These are phyloP conservation scores for Rhipidocladum racemiflorum DNA, from an alignment of 176 grass and related monocot species.

Conservation along the genomic window DNA sequence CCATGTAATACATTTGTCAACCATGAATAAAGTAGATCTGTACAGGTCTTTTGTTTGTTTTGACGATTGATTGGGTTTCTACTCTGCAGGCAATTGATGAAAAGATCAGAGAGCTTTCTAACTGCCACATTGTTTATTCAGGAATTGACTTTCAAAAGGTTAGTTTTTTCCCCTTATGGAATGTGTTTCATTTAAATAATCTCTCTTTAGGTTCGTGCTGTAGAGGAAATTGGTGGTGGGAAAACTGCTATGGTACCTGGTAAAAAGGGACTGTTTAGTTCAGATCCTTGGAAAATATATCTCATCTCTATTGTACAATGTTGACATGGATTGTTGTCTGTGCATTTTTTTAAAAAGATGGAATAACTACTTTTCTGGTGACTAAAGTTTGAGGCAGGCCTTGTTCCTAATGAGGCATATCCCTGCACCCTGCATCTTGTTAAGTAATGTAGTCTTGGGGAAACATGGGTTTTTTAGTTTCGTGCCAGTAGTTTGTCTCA, in stretches of 20 bases:
- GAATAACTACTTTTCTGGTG: not conserved
- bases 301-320: not conserved
- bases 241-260: not conserved
- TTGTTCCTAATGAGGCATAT: not conserved
- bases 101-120: conserved; percentile 97
- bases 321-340: not conserved
- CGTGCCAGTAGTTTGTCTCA: not conserved
- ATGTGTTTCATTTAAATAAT: not conserved
- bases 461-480: not conserved
- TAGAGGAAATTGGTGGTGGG: not conserved
- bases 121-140: conserved; percentile 94
- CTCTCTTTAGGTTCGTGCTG: not conserved
- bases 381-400: not conserved
- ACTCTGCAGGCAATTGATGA: conserved; percentile 89
- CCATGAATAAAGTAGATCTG: not conserved
- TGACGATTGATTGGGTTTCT: conserved; percentile 9
- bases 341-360: not conserved
- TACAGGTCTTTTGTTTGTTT: not conserved
- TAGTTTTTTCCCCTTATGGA: conserved; percentile 4
- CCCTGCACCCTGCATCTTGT: not conserved
- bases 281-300: not conserved
- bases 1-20: not conserved
- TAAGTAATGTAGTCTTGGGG: not conserved
- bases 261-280: not conserved
- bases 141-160: conserved; percentile 99